phyloP scores from a whole-genome alignment of 345 rosid species.

The Cochlearia excelsa region DNA sequence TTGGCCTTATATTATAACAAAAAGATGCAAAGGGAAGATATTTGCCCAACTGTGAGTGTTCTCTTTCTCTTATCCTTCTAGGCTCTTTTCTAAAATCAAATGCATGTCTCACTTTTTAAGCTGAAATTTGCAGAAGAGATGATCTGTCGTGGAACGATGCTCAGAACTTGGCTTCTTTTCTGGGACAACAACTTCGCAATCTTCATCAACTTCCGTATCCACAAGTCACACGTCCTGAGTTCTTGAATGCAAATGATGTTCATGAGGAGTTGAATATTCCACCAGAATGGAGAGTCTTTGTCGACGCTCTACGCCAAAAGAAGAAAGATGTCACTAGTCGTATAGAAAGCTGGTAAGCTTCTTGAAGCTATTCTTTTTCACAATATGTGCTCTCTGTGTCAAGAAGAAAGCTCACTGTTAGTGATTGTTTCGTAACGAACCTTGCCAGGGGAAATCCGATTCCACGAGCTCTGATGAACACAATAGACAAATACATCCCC shows the following conservation, averaged over 20 bases:
- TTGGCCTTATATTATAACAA: slow-evolving; percentile 87
- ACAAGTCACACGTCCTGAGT: slow-evolving; percentile 39
- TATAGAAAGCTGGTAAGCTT: slow-evolving; percentile 59
- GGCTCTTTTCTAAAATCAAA: slow-evolving; percentile 10
- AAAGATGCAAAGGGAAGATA: slow-evolving; percentile 86
- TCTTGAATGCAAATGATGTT: slow-evolving; percentile 38
- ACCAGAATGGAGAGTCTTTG: slow-evolving; percentile 65
- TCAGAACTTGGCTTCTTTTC: slow-evolving; percentile 61
- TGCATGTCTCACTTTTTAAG: slow-evolving; percentile 11
- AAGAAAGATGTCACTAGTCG: slow-evolving; percentile 52
- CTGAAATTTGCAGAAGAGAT: slow-evolving; percentile 68
- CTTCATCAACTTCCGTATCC: slow-evolving; percentile 80
- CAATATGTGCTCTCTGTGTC: neutral
- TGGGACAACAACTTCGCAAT: slow-evolving; percentile 75
- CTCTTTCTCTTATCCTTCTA: neutral
- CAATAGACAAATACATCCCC: slow-evolving; percentile 70
- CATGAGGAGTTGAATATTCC: slow-evolving; percentile 43
- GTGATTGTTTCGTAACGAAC: slow-evolving; percentile 16
- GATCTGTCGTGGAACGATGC: slow-evolving; percentile 52
- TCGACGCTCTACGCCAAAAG: slow-evolving; percentile 46
- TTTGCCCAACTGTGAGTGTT: slow-evolving; percentile 76
- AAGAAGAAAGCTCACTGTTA: neutral
- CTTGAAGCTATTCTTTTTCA: neutral
- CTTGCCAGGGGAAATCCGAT: slow-evolving; percentile 80
- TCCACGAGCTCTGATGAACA: slow-evolving; percentile 57